Evolutionary conservation across 345 rosid genomes (phyloP).

Genomic region (Eucalyptus viminalis): DNA sequence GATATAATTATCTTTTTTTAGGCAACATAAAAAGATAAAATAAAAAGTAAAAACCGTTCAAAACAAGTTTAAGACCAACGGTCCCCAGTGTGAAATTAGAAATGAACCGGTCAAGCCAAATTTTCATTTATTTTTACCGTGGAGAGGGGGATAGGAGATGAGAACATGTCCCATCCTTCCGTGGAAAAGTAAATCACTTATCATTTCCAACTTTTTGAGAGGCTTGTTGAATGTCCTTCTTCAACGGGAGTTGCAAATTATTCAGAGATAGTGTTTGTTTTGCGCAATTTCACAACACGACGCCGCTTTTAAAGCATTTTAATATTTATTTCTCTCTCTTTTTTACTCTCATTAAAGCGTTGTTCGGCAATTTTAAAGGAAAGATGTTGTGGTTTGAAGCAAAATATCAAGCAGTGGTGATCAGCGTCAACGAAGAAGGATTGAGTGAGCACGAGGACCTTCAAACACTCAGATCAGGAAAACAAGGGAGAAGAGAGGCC

Average conservation of each 20-base stretch:
- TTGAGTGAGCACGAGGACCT: neutral
- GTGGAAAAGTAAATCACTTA: neutral
- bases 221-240: neutral
- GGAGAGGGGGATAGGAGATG: neutral
- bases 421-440: neutral
- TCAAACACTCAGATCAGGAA: neutral
- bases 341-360: too few relatives aligned
- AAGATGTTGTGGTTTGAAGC: neutral
- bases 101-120: neutral
- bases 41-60: neutral
- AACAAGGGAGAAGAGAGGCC: neutral
- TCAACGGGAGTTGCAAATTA: neutral
- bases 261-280: neutral
- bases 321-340: neutral
- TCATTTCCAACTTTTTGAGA: too few relatives aligned
- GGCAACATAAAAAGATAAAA: neutral
- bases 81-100: neutral
- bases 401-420: neutral
- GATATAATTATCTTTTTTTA: too few relatives aligned
- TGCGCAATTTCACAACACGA: neutral
- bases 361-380: neutral
- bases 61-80: neutral
- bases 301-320: neutral
- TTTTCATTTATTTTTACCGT: neutral
- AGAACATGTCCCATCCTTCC: neutral